phyloP scores from a whole-genome alignment of 768 basidiomycete species.

The Gloeophyllum trabeum region DNA sequence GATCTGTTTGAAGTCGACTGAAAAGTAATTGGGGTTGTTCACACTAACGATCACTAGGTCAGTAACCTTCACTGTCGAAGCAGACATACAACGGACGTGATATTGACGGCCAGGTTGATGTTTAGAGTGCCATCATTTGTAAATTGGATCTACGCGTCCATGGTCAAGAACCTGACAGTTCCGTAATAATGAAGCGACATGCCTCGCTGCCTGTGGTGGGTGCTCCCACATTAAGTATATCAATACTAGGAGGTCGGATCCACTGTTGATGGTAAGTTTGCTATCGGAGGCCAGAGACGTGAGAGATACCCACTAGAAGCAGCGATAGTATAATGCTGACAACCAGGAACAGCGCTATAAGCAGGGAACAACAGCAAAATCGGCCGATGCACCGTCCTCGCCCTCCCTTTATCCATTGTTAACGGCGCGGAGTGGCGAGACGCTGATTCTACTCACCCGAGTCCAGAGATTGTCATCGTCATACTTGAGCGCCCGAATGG shows the following conservation, averaged over 20 bases:
- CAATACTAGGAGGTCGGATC: conserved; percentile 63
- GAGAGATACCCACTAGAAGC: conserved; percentile 40
- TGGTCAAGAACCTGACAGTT: neutral
- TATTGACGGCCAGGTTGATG: conserved; percentile 53
- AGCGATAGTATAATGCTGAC: conserved; percentile 56
- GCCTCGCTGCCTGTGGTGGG: conserved; percentile 34
- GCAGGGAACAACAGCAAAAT: conserved; percentile 67
- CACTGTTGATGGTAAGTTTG: conserved; percentile 36
- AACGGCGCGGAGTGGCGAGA: no score
- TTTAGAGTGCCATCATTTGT: conserved; percentile 29
- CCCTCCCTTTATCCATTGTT: conserved; percentile 47
- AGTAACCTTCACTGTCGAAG: neutral
- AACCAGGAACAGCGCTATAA: conserved; percentile 54
- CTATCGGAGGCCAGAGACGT: conserved; percentile 2
- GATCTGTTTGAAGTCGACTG: conserved; percentile 53
- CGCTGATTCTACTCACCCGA: conserved; percentile 4
- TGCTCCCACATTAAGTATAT: conserved; percentile 37
- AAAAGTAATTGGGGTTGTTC: conserved; percentile 74
- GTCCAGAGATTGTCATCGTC: conserved; percentile 10
- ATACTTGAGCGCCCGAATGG: conserved; percentile 6
- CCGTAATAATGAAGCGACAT: conserved; percentile 9
- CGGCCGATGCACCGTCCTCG: conserved; percentile 50
- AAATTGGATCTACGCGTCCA: conserved; percentile 23
- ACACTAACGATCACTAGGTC: conserved; percentile 32
- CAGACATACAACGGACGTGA: conserved; percentile 36